These are phyloP conservation scores for Laetiporus sulphureus DNA, from an alignment of 1,284 basidiomycete genomes.

Conservation along the genomic window DNA sequence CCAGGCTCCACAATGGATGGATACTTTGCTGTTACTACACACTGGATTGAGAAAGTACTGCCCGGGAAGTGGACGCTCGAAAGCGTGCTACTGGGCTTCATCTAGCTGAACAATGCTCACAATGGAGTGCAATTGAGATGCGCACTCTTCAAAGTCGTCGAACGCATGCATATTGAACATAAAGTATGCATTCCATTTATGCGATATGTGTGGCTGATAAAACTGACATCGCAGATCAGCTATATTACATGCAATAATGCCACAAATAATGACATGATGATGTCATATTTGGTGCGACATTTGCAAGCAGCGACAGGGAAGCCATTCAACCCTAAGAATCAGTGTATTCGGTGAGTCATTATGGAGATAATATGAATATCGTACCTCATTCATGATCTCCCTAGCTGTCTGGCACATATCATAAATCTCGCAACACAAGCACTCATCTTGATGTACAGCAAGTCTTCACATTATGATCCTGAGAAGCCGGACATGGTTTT, in stretches of 20 bases:
- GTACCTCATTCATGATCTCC: too few relatives aligned
- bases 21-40: conserved; percentile 30
- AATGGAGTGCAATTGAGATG: conserved; percentile 25
- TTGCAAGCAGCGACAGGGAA: background rate
- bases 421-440: conserved; percentile 10
- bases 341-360: background rate
- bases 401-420: conserved; percentile 11
- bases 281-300: conserved; percentile 17
- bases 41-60: conserved; percentile 29
- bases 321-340: background rate
- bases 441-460: conserved; percentile 4
- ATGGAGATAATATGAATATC: too few relatives aligned
- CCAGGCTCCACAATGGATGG: conserved; percentile 31
- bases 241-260: conserved; percentile 31
- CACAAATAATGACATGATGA: conserved; percentile 28
- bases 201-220: background rate
- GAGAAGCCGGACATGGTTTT: conserved; percentile 3
- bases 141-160: conserved; percentile 25
- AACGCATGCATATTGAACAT: conserved; percentile 18
- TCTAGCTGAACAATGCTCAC: conserved; percentile 27
- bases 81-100: conserved; percentile 28
- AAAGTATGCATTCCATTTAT: conserved; percentile 1
- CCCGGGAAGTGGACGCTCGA: conserved; percentile 20
- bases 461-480: conserved; percentile 8
- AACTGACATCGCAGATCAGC: conserved; percentile 19